Percentiles rank a stretch among this genome's conserved stretches.
Conservation (phyloP, 176 grass and related monocot genomes). For the Chrysopogon serrulatus region DNA sequence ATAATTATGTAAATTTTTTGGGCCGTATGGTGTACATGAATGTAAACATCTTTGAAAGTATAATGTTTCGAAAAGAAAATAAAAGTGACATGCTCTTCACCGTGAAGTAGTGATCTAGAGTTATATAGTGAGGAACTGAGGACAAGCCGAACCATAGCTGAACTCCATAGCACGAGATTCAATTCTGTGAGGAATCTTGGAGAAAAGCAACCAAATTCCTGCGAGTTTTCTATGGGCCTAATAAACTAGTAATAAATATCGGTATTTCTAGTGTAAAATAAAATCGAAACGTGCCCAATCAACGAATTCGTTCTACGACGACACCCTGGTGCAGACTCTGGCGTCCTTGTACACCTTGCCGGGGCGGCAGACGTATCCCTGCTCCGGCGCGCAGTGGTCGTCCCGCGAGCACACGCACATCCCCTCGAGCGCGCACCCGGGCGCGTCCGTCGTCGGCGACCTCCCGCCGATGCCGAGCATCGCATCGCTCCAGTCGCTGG, state of each 20-base stretch:
- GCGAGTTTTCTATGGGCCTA: too few relatives aligned
- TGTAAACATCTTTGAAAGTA: too few relatives aligned
- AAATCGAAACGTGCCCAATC: neutral
- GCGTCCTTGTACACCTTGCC: constrained; percentile 57
- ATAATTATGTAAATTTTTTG: too few relatives aligned
- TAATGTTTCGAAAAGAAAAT: too few relatives aligned
- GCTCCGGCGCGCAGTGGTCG: constrained; percentile 55
- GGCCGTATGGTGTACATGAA: too few relatives aligned
- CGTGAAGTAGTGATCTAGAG: too few relatives aligned
- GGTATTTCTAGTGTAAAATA: neutral
- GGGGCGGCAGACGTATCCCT: constrained; percentile 48
- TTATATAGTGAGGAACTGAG: too few relatives aligned
- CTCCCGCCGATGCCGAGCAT: constrained; percentile 46
- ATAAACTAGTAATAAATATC: neutral
- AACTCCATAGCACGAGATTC: too few relatives aligned
- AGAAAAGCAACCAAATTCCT: too few relatives aligned
- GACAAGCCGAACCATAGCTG: too few relatives aligned
- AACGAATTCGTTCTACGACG: neutral
- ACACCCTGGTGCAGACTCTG: constrained; percentile 42
- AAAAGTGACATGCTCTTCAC: too few relatives aligned
- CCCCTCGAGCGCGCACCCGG: constrained; percentile 61
- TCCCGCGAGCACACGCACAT: constrained; percentile 61
- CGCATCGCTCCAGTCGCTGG: constrained; percentile 58
- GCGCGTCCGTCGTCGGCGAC: neutral
- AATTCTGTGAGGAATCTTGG: too few relatives aligned